These are phyloP conservation scores for Pseudogymnoascus sp. DNA, from an alignment of 2,329 filamentous ascomycete genomes.

Conservation along the genomic window DNA sequence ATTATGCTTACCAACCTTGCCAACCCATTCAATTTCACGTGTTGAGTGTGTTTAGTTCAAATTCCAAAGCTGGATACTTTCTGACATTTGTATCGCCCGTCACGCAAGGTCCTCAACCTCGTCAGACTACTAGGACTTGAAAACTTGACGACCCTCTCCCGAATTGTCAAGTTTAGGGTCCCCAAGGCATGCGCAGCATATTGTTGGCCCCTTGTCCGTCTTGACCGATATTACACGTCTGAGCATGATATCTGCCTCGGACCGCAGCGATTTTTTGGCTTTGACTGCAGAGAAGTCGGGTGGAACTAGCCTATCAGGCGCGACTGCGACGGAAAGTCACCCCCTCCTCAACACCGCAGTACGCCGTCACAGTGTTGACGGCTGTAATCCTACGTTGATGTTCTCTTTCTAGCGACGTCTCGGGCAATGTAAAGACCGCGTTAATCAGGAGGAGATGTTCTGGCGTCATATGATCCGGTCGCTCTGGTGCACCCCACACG, in stretches of 20 bases:
- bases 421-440: constrained; percentile 12
- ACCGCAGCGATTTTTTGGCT: neutral
- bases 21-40: too few relatives aligned
- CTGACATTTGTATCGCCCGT: too few relatives aligned
- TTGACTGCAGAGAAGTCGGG: neutral
- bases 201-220: constrained; percentile 13
- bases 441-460: neutral
- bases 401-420: constrained; percentile 13
- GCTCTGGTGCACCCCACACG: constrained; percentile 9
- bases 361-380: constrained; percentile 11
- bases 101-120: too few relatives aligned
- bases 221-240: constrained; percentile 11
- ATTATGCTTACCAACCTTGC: too few relatives aligned
- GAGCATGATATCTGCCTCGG: too few relatives aligned
- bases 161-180: neutral
- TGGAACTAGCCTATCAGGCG: neutral
- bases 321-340: constrained; percentile 1
- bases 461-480: constrained; percentile 11
- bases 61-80: too few relatives aligned
- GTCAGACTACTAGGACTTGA: neutral
- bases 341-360: constrained; percentile 11
- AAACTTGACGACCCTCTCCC: neutral
- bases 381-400: constrained; percentile 12
- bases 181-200: neutral
- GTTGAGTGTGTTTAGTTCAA: too few relatives aligned